These are phyloP conservation scores for Leccinum huronense DNA, from an alignment of 1,284 basidiomycete species.

Conservation along the genomic window DNA sequence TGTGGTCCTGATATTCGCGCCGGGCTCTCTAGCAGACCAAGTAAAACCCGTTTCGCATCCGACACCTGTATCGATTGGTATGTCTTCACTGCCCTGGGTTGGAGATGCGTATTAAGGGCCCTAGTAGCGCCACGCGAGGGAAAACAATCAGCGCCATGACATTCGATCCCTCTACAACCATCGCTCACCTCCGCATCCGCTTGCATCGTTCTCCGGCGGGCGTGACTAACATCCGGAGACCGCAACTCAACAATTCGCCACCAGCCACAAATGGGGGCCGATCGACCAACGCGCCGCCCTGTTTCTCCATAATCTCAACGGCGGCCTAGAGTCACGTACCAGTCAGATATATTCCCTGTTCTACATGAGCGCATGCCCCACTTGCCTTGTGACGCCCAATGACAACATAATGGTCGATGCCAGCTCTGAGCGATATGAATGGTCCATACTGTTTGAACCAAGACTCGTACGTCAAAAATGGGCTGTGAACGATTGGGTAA, in stretches of 20 bases:
- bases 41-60: slow-evolving; percentile 5
- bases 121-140: slow-evolving; percentile 6
- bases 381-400: slow-evolving; percentile 19
- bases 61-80: slow-evolving; percentile 10
- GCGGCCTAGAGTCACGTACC: slow-evolving; percentile 8
- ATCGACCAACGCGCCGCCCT: slow-evolving; percentile 3
- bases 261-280: slow-evolving; percentile 11
- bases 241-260: slow-evolving; percentile 12
- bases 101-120: slow-evolving; percentile 14
- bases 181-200: slow-evolving; percentile 11
- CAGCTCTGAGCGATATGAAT: slow-evolving; percentile 16
- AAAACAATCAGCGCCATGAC: background rate
- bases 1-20: slow-evolving; percentile 6
- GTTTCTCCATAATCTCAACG: slow-evolving; percentile 21
- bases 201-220: slow-evolving; percentile 9
- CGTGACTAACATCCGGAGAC: slow-evolving; percentile 8
- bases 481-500: background rate
- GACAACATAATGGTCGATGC: slow-evolving; percentile 10
- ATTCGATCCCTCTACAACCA: too few relatives aligned
- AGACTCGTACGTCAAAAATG: slow-evolving; percentile 9
- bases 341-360: slow-evolving; percentile 1
- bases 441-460: slow-evolving; percentile 18
- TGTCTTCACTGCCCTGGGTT: slow-evolving; percentile 8
- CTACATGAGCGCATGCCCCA: background rate
- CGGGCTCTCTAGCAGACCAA: slow-evolving; percentile 9